phyloP scores from a whole-genome alignment of 768 basidiomycete species.

The Lentinula lateritia region DNA sequence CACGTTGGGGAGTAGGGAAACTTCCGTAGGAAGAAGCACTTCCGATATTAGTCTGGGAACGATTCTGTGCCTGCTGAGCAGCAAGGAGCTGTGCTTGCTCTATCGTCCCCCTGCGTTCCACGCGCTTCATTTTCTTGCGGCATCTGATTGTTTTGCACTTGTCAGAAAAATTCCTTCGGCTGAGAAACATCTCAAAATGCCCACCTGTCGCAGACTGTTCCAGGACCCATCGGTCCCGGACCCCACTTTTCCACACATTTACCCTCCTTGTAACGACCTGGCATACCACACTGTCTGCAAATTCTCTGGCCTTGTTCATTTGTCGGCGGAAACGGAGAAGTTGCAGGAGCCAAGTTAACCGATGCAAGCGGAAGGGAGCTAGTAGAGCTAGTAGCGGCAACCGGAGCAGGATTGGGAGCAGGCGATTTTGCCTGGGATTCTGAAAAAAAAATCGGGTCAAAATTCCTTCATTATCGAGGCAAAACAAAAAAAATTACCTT shows the following conservation, averaged over 20 bases:
- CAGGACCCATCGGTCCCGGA: slow-evolving; percentile 77
- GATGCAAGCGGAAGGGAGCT: slow-evolving; percentile 13
- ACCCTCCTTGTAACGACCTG: slow-evolving; percentile 76
- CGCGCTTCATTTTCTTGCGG: slow-evolving; percentile 83
- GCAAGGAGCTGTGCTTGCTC: slow-evolving; percentile 30
- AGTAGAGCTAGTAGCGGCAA: not conserved
- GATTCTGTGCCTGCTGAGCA: slow-evolving; percentile 2
- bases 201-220: slow-evolving; percentile 77
- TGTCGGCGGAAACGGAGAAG: slow-evolving; percentile 33
- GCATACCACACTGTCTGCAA: slow-evolving; percentile 68
- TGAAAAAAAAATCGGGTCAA: not conserved
- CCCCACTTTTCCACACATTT: slow-evolving; percentile 90
- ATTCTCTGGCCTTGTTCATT: slow-evolving; percentile 69
- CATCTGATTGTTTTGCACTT: slow-evolving; percentile 36
- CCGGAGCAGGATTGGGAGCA: not conserved
- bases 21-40: not conserved
- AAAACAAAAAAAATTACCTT: slow-evolving; percentile 8
- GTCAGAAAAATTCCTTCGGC: not conserved
- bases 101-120: slow-evolving; percentile 66
- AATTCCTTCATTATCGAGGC: not conserved
- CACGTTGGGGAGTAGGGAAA: not conserved
- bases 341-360: slow-evolving; percentile 15
- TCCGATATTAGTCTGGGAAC: not conserved
- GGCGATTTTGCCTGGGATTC: not conserved
- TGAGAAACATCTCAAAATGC: slow-evolving; percentile 14